Evolutionary conservation across 257 asterid genomes (phyloP).

Genomic region (Fraxinus quadrangulata): DNA sequence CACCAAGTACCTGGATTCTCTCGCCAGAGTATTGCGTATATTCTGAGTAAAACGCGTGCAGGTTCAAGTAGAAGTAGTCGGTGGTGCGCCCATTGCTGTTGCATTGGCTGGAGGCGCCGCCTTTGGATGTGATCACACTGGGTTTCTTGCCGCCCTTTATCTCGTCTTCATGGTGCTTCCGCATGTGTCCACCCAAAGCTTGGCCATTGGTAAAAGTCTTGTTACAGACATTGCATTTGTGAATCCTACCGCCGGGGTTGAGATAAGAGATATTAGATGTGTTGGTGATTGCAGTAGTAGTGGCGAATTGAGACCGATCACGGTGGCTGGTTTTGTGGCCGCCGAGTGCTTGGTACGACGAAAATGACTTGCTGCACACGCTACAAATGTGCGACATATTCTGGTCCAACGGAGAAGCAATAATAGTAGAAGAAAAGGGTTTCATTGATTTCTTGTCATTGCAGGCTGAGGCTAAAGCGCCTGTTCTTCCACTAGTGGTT

Average conservation of each 20-base stretch:
- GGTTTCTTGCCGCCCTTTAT: background rate
- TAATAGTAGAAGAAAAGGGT: background rate
- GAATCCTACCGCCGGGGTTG: slow-evolving; percentile 60
- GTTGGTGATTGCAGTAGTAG: background rate
- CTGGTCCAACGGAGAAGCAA: background rate
- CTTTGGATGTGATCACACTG: background rate
- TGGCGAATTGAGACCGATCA: slow-evolving; percentile 21
- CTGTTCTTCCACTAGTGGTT: background rate
- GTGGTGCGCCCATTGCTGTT: background rate
- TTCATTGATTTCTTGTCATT: background rate
- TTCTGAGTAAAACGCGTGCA: background rate
- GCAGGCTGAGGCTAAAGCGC: too few species aligned
- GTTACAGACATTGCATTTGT: slow-evolving; percentile 65
- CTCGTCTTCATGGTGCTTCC: slow-evolving; percentile 68
- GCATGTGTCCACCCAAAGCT: slow-evolving; percentile 92
- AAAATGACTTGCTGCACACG: slow-evolving; percentile 59
- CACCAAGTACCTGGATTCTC: background rate
- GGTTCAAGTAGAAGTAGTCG: background rate
- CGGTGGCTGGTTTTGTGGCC: slow-evolving; percentile 98
- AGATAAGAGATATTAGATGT: slow-evolving; percentile 28
- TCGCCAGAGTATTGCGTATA: background rate
- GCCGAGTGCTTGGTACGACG: slow-evolving; percentile 78
- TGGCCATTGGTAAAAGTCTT: slow-evolving; percentile 74
- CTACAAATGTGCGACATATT: slow-evolving; percentile 40
- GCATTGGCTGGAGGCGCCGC: background rate